Conservation (phyloP, 2,329 filamentous ascomycete species). For the Ophiobolus disseminans region DNA sequence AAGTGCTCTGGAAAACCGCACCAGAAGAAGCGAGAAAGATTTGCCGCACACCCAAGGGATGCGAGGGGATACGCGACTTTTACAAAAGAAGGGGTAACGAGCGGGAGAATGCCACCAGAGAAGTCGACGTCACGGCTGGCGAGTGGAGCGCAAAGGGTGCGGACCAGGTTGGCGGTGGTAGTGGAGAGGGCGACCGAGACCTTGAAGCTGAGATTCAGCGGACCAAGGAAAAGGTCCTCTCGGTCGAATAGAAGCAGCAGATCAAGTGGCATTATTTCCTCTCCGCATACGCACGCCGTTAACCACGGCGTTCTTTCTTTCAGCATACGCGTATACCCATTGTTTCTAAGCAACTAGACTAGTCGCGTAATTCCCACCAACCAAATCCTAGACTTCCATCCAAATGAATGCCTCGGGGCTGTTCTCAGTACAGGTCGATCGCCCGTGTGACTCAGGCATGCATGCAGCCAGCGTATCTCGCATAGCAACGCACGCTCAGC, state of each 20-base stretch:
- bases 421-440: too few species aligned
- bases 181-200: constrained; percentile 32
- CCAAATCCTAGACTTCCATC: too few species aligned
- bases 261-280: background rate
- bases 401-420: too few species aligned
- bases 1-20: constrained; percentile 83
- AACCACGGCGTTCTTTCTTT: background rate
- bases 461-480: background rate
- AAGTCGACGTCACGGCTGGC: constrained; percentile 37
- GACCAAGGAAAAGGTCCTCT: background rate
- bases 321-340: too few species aligned
- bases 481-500: constrained; percentile 5
- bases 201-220: constrained; percentile 18
- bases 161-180: constrained; percentile 36
- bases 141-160: constrained; percentile 41
- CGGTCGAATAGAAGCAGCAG: background rate
- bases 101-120: constrained; percentile 26
- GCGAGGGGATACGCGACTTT: constrained; percentile 55
- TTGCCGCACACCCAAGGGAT: constrained; percentile 71
- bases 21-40: constrained; percentile 60
- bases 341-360: too few species aligned
- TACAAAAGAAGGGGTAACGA: constrained; percentile 24
- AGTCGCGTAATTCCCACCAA: too few species aligned
- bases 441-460: constrained; percentile 8
- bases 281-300: background rate